Evolutionary conservation across 192 early-diverging fungal species (phyloP), one percentile per base, ranked within the genome.

Genomic region (Entomortierella beljakovae): DNA sequence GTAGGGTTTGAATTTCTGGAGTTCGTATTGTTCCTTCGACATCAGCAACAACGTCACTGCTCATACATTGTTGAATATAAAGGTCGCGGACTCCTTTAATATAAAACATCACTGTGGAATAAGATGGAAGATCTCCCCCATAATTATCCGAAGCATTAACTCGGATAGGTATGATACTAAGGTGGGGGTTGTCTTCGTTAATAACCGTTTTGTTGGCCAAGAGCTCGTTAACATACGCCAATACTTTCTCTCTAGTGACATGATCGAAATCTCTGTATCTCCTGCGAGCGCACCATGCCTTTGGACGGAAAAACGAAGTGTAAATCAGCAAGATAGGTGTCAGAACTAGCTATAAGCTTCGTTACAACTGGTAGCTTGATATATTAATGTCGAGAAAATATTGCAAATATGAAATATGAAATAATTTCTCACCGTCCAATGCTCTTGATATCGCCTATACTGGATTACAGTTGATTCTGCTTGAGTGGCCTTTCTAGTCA

Each of bases 211-310:
- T n/a, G 9, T 11, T 13, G 11, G 61, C 61, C 29, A 63, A 29
- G 20, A 63, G 61, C 29, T 63, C 61, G 2, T 0, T 18, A 3
- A 63, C 26, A 34, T 51, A 63, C 1, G 49, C 31, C 16, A 63
- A 2, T 5, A 63, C 46, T 33, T 63, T 63, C 4, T 63, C 42
- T 6, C 49, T 15, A 16, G 46, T 63, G 15, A 63, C 31, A 28
- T 8, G 6, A n/a, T 51, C 28, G 2, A 3, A 25, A 20, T 63
- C 48, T 8, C 26, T 20, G 33, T 63, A 63, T 32, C 18, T 63
- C 42, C 51, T 63, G 31, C 61, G 61, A 29, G 49, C 25, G 48
- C 61, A 63, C 61, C 61, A 63, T n/a, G 16, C 48, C 61, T 63
- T 46, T 1, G 25, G 25, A 55, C 4, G 25, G 25, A 35, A 13